A percentile compares a stretch with the other conserved stretches of the same genome.
phyloP scores from a whole-genome alignment of 202 grass and related monocot species.

The Tripidium arundinaceum region DNA sequence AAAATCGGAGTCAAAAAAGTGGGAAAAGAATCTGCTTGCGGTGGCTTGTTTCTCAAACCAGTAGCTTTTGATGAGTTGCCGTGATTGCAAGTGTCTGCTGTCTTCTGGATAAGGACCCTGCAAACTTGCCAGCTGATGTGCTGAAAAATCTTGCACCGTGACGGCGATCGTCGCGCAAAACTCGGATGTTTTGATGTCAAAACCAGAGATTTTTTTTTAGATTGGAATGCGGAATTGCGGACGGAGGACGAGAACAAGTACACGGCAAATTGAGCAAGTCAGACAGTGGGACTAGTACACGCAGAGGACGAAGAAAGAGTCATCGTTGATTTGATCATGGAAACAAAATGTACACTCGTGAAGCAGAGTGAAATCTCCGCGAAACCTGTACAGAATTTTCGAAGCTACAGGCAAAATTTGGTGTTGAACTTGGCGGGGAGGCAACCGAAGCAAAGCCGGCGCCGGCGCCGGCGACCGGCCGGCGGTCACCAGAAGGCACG shows the following conservation, averaged over 20 bases:
- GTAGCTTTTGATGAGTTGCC: not conserved
- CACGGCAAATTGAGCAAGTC: not conserved
- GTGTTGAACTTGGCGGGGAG: not conserved
- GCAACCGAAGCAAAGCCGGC: no score
- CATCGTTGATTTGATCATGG: not conserved
- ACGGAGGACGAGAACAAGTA: not conserved
- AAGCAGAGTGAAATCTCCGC: not conserved
- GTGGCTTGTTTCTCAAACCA: not conserved
- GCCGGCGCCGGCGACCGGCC: not conserved
- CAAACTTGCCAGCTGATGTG: not conserved
- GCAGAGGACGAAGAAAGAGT: not conserved
- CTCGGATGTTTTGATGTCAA: not conserved
- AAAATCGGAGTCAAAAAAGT: not conserved
- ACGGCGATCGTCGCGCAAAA: not conserved
- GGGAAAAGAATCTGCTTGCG: not conserved
- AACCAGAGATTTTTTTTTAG: not conserved
- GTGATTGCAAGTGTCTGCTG: constrained; percentile 1
- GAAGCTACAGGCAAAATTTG: not conserved
- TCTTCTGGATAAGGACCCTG: not conserved
- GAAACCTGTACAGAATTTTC: not conserved
- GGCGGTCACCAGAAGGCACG: constrained; percentile 28
- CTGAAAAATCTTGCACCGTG: not conserved
- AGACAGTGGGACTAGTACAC: not conserved
- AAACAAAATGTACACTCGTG: not conserved
- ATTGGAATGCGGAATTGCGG: not conserved